These are phyloP conservation scores for Sicyos baderoa DNA, from an alignment of 306 rosid species.

Conservation along the genomic window DNA sequence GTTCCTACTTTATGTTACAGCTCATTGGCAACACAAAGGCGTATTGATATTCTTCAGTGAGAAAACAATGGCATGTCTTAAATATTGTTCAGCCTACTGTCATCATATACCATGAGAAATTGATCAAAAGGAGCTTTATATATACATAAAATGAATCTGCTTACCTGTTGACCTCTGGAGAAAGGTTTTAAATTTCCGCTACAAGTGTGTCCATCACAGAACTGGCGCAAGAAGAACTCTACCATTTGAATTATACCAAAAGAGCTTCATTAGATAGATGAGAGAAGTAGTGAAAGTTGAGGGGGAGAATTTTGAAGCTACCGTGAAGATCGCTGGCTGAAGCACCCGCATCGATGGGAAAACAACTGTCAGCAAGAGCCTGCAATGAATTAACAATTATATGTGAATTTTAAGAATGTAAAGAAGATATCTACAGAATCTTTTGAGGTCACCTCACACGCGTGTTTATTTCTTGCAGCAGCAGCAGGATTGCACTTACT, in stretches of 20 bases:
- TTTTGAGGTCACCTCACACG: constrained; percentile 80
- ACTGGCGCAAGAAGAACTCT: constrained; percentile 90
- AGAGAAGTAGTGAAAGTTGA: background rate
- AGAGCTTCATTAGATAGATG: constrained; percentile 6
- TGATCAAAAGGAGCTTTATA: background rate
- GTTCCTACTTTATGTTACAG: background rate
- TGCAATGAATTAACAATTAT: constrained; percentile 27
- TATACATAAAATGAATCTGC: constrained; percentile 7
- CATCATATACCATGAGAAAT: constrained; percentile 5
- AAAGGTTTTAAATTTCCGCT: constrained; percentile 69
- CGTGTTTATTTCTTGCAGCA: constrained; percentile 63
- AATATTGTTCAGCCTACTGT: constrained; percentile 4
- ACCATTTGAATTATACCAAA: constrained; percentile 2
- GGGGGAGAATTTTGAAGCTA: constrained; percentile 22
- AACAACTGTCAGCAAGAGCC: constrained; percentile 77
- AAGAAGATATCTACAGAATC: background rate
- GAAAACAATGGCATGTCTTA: background rate
- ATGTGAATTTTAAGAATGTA: constrained; percentile 1
- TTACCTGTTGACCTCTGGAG: constrained; percentile 78
- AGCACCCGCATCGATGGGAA: constrained; percentile 50
- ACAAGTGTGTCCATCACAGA: constrained; percentile 85
- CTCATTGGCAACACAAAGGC: background rate
- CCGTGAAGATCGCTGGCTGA: constrained; percentile 78
- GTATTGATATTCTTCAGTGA: background rate
- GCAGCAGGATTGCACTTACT: constrained; percentile 80